A percentile compares a stretch with the other conserved stretches of the same genome.
Conservation (phyloP, 2,329 filamentous ascomycete genomes). For the Fusarium sp. region DNA sequence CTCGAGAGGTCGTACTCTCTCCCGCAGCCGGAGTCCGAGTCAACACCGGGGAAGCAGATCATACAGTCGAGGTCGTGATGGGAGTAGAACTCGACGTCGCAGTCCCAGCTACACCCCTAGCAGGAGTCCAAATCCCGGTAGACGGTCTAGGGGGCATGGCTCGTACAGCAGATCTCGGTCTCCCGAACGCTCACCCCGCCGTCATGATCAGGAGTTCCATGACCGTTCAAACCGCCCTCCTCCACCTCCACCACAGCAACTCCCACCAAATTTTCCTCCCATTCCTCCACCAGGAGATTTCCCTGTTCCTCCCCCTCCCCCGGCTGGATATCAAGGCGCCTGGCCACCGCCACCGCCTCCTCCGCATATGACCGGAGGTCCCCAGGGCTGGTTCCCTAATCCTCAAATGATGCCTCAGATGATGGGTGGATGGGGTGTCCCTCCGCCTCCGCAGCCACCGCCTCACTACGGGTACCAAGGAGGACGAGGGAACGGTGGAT, state of each 20-base stretch:
- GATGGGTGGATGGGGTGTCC: conserved; percentile 42
- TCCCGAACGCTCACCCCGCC: conserved; percentile 34
- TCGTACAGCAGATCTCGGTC: conserved; percentile 46
- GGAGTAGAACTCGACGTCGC: conserved; percentile 32
- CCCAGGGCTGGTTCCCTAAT: conserved; percentile 46
- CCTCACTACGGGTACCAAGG: conserved; percentile 41
- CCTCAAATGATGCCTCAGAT: conserved; percentile 43
- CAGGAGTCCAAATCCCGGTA: conserved; percentile 43
- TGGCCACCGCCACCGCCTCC: conserved; percentile 57
- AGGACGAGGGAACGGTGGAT: conserved; percentile 40
- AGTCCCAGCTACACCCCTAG: conserved; percentile 50
- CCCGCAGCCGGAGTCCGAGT: conserved; percentile 42
- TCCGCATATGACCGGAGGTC: conserved; percentile 34
- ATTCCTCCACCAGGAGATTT: conserved; percentile 41
- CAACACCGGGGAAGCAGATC: conserved; percentile 49
- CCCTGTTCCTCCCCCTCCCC: conserved; percentile 52
- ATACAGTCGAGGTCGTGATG: conserved; percentile 41
- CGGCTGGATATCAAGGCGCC: conserved; percentile 54
- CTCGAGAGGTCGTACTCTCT: conserved; percentile 39
- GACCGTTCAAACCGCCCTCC: conserved; percentile 33
- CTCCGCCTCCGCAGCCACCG: conserved; percentile 37
- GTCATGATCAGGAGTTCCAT: conserved; percentile 25
- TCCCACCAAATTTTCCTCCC: conserved; percentile 34
- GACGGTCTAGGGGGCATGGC: conserved; percentile 33
- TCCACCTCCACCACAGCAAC: conserved; percentile 42